Evolutionary conservation across 1,284 basidiomycete species (phyloP).

Genomic region (Pseudozyma sp.): DNA sequence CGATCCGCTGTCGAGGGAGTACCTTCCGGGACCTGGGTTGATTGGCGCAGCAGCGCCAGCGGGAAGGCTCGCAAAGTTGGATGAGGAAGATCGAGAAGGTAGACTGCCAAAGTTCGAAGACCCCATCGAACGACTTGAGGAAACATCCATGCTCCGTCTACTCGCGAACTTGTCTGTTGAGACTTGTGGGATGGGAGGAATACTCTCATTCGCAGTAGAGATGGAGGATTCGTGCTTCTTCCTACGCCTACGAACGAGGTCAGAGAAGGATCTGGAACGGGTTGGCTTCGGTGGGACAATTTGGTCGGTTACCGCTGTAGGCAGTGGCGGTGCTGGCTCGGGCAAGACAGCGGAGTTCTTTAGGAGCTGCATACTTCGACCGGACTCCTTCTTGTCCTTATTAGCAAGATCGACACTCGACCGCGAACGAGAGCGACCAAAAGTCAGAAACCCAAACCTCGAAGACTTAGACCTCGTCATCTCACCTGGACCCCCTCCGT

Average conservation of each 20-base stretch:
- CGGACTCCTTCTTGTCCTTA: background rate
- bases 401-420: too few relatives aligned
- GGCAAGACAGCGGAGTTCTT: background rate
- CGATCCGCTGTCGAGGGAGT: constrained; percentile 15
- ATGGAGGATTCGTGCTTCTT: constrained; percentile 13
- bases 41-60: background rate
- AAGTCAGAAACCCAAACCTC: constrained; percentile 13
- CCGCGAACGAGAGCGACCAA: background rate
- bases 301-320: background rate
- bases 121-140: background rate
- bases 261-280: constrained; percentile 16
- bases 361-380: background rate
- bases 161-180: background rate
- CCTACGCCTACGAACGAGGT: constrained; percentile 18
- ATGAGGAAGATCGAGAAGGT: background rate
- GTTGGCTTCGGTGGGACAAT: background rate
- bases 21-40: too few relatives aligned
- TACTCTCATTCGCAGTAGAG: background rate
- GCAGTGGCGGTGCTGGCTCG: constrained; percentile 2
- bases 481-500: background rate
- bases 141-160: background rate
- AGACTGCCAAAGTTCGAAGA: background rate
- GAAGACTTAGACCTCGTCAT: background rate
- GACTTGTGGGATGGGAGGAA: background rate
- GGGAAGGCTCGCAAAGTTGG: background rate